Percentiles rank a stretch among this genome's conserved stretches.
phyloP scores from a whole-genome alignment of 257 asterid genomes.

The Gynochthodes officinalis region DNA sequence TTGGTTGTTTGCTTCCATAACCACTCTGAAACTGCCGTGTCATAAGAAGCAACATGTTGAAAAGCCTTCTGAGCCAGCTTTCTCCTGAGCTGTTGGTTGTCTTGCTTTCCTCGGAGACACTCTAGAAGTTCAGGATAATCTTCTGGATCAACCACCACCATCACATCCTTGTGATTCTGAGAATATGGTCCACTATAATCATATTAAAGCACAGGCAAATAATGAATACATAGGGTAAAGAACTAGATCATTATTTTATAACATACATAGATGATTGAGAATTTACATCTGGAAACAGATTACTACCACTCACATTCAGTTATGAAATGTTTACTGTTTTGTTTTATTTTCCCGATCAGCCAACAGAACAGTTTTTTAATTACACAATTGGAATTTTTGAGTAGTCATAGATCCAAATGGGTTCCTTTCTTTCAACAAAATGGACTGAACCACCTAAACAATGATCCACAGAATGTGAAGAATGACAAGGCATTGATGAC shows the following conservation, averaged over 20 bases:
- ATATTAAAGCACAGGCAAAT: neutral
- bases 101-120: conserved; percentile 54
- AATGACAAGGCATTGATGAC: conserved; percentile 1
- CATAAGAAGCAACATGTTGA: conserved; percentile 95
- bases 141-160: conserved; percentile 86
- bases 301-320: neutral
- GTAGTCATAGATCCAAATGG: neutral
- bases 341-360: neutral
- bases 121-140: conserved; percentile 79
- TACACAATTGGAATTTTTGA: neutral
- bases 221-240: neutral
- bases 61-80: conserved; percentile 94
- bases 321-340: neutral
- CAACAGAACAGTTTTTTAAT: neutral
- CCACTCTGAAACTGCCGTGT: conserved; percentile 99
- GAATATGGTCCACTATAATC: conserved; percentile 1
- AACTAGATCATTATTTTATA: neutral
- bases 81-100: conserved; percentile 63
- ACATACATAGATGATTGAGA: neutral
- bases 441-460: neutral
- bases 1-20: conserved; percentile 85
- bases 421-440: neutral
- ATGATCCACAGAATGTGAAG: neutral
- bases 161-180: conserved; percentile 94
- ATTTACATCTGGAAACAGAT: no score